A percentile compares a stretch with the other conserved stretches of the same genome.
phyloP scores from a whole-genome alignment of 768 basidiomycete species.

The Pleurotus cornucopiae region DNA sequence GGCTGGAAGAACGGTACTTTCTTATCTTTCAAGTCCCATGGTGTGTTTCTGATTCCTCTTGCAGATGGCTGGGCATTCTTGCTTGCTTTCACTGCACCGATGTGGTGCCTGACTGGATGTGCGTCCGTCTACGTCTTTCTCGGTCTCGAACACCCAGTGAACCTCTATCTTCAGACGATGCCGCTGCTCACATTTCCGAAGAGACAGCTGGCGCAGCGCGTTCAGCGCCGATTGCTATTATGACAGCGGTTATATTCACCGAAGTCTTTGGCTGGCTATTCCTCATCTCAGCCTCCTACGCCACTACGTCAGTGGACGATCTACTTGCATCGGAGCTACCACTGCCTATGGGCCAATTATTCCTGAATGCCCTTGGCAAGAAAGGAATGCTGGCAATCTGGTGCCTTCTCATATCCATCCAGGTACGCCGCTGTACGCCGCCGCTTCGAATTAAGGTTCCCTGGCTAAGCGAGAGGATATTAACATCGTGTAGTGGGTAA shows the following conservation, averaged over 20 bases:
- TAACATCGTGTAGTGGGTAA: slow-evolving; percentile 40
- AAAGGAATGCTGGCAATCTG: slow-evolving; percentile 58
- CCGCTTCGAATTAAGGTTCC: not conserved
- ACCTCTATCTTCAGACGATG: slow-evolving; percentile 43
- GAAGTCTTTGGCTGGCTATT: slow-evolving; percentile 51
- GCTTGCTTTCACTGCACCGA: slow-evolving; percentile 55
- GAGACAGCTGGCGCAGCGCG: slow-evolving; percentile 53
- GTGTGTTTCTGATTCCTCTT: not conserved
- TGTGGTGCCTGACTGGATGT: slow-evolving; percentile 69
- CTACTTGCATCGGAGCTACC: slow-evolving; percentile 42
- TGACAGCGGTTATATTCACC: slow-evolving; percentile 48
- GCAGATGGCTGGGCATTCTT: slow-evolving; percentile 62
- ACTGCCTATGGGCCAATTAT: slow-evolving; percentile 59
- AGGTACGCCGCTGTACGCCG: slow-evolving; percentile 9
- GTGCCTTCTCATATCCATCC: slow-evolving; percentile 49
- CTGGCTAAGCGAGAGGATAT: not conserved
- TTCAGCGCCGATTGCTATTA: slow-evolving; percentile 56
- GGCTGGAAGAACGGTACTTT: slow-evolving; percentile 49
- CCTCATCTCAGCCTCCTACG: slow-evolving; percentile 53
- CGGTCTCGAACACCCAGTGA: not conserved
- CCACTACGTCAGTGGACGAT: slow-evolving; percentile 41
- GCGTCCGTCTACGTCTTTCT: slow-evolving; percentile 15
- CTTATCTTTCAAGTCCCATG: not conserved
- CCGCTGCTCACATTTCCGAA: slow-evolving; percentile 63
- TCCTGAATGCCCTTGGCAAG: slow-evolving; percentile 52